A percentile compares a stretch with the other conserved stretches of the same genome.
Evolutionary conservation across 2,329 filamentous ascomycete species (phyloP).

Genomic region (Fusarium luffae): DNA sequence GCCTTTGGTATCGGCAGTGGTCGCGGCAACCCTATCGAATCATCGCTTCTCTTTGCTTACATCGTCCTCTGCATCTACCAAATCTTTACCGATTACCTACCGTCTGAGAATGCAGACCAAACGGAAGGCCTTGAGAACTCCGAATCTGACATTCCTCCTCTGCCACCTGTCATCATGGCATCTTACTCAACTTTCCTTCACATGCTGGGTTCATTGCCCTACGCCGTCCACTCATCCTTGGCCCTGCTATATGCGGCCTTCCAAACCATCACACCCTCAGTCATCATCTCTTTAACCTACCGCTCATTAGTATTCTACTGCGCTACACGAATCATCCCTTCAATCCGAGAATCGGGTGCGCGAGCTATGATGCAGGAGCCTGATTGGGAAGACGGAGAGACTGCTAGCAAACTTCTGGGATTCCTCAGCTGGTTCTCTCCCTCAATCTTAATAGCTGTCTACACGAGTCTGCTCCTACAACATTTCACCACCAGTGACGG

Average conservation of each 20-base stretch:
- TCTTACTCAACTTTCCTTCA: constrained; percentile 94
- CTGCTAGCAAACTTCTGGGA: constrained; percentile 81
- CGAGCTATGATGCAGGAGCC: constrained; percentile 86
- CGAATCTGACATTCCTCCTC: constrained; percentile 92
- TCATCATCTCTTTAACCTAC: constrained; percentile 94
- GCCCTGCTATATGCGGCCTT: constrained; percentile 91
- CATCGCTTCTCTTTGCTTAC: constrained; percentile 94
- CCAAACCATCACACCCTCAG: constrained; percentile 93
- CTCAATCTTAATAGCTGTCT: constrained; percentile 93
- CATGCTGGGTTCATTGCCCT: constrained; percentile 83
- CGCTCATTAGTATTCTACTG: constrained; percentile 95
- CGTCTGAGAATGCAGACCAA: constrained; percentile 73
- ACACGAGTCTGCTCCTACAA: constrained; percentile 94
- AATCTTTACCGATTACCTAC: constrained; percentile 98
- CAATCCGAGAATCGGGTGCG: constrained; percentile 87
- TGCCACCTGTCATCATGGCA: constrained; percentile 98
- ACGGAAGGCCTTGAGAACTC: constrained; percentile 60
- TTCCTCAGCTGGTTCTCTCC: constrained; percentile 95
- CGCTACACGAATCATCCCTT: constrained; percentile 94
- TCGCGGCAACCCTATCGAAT: constrained; percentile 93
- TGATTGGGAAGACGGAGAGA: constrained; percentile 85
- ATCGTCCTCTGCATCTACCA: constrained; percentile 99
- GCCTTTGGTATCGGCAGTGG: constrained; percentile 95
- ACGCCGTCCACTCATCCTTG: constrained; percentile 83
- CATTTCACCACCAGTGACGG: constrained; percentile 86